phyloP scores from a whole-genome alignment of 2,329 filamentous ascomycete species.

The Fusarium guadeloupense region DNA sequence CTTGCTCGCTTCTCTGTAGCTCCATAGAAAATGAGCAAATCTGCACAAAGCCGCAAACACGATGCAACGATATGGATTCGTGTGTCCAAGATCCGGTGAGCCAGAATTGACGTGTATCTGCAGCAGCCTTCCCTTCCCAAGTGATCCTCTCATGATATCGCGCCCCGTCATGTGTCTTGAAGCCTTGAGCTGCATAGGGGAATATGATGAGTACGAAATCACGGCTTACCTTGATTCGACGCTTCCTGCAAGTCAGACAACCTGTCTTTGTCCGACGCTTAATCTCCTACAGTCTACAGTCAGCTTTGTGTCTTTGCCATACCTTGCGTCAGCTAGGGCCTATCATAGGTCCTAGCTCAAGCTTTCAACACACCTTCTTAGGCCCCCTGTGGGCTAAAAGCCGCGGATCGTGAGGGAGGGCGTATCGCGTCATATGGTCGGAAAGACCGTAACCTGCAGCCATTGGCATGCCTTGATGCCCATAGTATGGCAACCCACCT shows the following conservation, averaged over 20 bases:
- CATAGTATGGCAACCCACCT: conserved; percentile 55
- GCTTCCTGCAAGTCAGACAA: conserved; percentile 69
- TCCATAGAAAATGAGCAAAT: conserved; percentile 27
- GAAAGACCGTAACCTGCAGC: conserved; percentile 54
- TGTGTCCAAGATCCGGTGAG: conserved; percentile 19
- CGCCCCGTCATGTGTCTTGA: conserved; percentile 17
- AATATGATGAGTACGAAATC: conserved; percentile 36
- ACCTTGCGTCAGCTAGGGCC: background rate
- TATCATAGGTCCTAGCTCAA: background rate
- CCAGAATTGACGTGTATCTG: conserved; percentile 16
- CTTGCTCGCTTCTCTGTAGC: conserved; percentile 34
- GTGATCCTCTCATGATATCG: conserved; percentile 18
- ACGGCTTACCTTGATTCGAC: conserved; percentile 67
- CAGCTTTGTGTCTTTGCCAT: conserved; percentile 23
- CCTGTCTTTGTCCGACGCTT: conserved; percentile 71
- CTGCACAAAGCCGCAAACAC: conserved; percentile 31
- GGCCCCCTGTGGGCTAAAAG: conserved; percentile 60
- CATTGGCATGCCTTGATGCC: conserved; percentile 50
- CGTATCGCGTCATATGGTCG: conserved; percentile 57
- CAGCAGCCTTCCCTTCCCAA: conserved; percentile 15
- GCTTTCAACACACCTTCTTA: conserved; percentile 62
- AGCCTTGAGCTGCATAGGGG: conserved; percentile 11
- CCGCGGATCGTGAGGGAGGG: conserved; percentile 60
- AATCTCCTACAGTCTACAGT: conserved; percentile 59
- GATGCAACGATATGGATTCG: conserved; percentile 30